Evolutionary conservation across 2,329 filamentous ascomycete species (phyloP), one percentile per base, ranked within the genome.

Genomic region (Truncatella angustata): DNA sequence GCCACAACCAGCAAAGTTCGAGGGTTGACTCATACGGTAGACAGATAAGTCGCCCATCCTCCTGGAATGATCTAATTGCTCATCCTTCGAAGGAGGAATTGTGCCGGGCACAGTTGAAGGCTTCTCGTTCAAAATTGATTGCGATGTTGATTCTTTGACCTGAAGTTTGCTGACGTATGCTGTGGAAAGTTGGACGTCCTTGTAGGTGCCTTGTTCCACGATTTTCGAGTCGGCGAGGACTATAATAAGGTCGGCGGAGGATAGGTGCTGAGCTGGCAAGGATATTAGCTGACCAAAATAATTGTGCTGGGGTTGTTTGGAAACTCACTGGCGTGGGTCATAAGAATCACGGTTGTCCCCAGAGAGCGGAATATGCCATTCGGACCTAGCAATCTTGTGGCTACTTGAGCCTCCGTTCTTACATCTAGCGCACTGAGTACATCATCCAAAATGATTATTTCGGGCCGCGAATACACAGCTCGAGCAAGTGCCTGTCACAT

Each of bases 401-500:
- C 56, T 3, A 71, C 58, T 1, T 55, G 35, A 7, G 49, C 49
- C 21, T 70, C 65, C 0, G 71, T 73, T 14, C 64, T 60, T 1
- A 60, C 62, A 39, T 73, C 71, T 1, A 73, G 53, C 2, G 63
- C 68, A 36, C 66, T 71, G 40, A 73, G 68, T 2, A 59, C 61
- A 46, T 73, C 71, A 28, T 73, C 71, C 0, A 73, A 53, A 1
- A 74, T 39, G 4, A 64, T 50, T 2, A 67, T 63, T 1, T 63
- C 54, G 10, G 56, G 59, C 5, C 58, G 56, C 3, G 66, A 56
- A 52, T 65, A 72, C 1, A 72, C 43, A 2, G 68, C 68, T 18
- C 70, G 63, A 1, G 71, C 70, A 7, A 73, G 63, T 2, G 70
- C 67, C 69, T 71, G 12, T 5, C 28, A 32, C 20, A 39, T 39